phyloP scores from a whole-genome alignment of 176 grass and related monocot species.

The Musa schizocarpa region DNA sequence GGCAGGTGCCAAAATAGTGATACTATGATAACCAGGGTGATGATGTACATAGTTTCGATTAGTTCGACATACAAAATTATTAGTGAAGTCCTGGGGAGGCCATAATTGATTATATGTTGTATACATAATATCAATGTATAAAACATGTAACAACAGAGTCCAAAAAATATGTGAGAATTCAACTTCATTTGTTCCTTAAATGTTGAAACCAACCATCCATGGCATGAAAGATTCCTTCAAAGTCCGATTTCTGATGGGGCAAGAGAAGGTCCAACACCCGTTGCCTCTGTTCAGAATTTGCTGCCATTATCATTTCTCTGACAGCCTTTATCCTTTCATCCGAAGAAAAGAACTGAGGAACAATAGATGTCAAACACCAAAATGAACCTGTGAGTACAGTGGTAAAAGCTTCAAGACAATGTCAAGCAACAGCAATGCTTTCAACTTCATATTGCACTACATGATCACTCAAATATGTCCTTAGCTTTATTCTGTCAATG shows the following conservation, averaged over 20 bases:
- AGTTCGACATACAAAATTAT: no score
- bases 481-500: no score
- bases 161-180: not conserved
- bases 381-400: not conserved
- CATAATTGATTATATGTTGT: no score
- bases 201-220: conserved; percentile 59
- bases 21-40: no score
- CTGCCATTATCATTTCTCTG: conserved; percentile 97
- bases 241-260: conserved; percentile 90
- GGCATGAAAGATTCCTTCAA: conserved; percentile 95
- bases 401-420: not conserved
- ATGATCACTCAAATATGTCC: no score
- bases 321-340: conserved; percentile 96
- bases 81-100: no score
- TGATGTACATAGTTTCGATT: no score
- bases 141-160: no score
- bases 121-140: no score
- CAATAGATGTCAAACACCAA: not conserved
- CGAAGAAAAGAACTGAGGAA: conserved; percentile 89
- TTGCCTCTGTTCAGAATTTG: conserved; percentile 65
- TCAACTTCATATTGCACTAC: not conserved
- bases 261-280: conserved; percentile 73
- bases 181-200: not conserved
- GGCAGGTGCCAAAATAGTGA: no score
- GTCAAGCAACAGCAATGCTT: not conserved